A percentile compares a stretch with the other conserved stretches of the same genome.
Conservation (phyloP, 164 flowering plant genomes). For the Stephania cephalantha region DNA sequence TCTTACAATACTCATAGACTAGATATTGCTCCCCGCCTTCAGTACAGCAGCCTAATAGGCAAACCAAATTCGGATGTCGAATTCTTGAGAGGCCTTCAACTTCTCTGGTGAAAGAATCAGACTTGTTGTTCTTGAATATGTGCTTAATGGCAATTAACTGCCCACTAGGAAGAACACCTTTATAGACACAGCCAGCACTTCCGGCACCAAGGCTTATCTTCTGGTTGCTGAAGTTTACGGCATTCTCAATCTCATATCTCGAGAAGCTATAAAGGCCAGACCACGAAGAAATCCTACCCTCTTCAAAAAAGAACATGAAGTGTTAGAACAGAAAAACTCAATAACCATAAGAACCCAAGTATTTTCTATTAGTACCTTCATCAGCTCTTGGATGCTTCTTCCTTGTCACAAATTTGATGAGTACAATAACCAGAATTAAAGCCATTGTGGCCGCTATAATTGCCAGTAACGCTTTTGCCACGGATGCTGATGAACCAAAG, state of each 20-base stretch:
- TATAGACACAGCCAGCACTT: constrained; percentile 67
- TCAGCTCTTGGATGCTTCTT: constrained; percentile 16
- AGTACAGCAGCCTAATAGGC: constrained; percentile 59
- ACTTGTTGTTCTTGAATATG: constrained; percentile 35
- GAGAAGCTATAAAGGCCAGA: constrained; percentile 66
- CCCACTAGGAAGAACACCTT: constrained; percentile 66
- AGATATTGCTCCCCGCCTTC: constrained; percentile 57
- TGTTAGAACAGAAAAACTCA: constrained; percentile 2
- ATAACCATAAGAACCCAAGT: neutral
- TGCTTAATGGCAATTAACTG: constrained; percentile 68
- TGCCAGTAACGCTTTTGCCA: constrained; percentile 28
- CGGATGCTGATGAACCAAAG: constrained; percentile 27
- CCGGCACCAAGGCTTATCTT: constrained; percentile 47
- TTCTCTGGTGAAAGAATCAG: constrained; percentile 57
- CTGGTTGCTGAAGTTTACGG: constrained; percentile 31
- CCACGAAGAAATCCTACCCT: constrained; percentile 28
- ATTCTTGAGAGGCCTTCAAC: constrained; percentile 57
- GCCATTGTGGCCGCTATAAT: constrained; percentile 24
- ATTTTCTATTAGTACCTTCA: constrained; percentile 10
- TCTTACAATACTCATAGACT: constrained; percentile 59
- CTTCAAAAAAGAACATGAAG: neutral
- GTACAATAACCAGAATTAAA: constrained; percentile 25
- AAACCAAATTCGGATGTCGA: constrained; percentile 59
- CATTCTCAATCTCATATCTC: constrained; percentile 55
- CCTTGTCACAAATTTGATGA: constrained; percentile 41